Evolutionary conservation across 1,284 basidiomycete species (phyloP).

Genomic region (Microbotryomycetes sp.): DNA sequence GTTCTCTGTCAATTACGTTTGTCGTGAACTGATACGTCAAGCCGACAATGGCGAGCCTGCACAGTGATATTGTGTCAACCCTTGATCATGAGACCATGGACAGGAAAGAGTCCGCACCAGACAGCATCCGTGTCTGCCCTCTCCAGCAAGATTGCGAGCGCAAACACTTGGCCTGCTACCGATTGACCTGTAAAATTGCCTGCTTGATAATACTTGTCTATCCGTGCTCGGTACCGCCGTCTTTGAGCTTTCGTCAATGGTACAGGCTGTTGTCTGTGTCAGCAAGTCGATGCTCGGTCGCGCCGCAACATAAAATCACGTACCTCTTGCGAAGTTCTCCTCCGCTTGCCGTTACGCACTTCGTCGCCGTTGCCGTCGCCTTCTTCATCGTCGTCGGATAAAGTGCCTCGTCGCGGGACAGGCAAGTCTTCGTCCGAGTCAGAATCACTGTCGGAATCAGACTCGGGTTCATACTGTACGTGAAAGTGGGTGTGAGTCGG

Average conservation of each 20-base stretch:
- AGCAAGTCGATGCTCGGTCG: too few species aligned
- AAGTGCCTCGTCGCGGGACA: background rate
- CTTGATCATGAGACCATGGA: background rate
- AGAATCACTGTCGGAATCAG: conserved; percentile 52
- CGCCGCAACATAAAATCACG: too few species aligned
- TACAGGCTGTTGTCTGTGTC: conserved; percentile 32
- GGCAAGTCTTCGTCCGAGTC: conserved; percentile 40
- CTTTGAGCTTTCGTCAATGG: conserved; percentile 64
- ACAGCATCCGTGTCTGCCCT: conserved; percentile 87
- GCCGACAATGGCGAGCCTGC: conserved; percentile 85
- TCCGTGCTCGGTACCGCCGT: conserved; percentile 52
- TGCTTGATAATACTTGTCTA: conserved; percentile 74
- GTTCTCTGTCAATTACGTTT: conserved; percentile 74
- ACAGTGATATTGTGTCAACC: too few species aligned
- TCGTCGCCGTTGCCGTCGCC: conserved; percentile 36
- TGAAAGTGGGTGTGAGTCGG: too few species aligned
- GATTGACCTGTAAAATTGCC: conserved; percentile 87
- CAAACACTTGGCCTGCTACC: conserved; percentile 79
- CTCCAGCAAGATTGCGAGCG: conserved; percentile 80
- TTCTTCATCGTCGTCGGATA: conserved; percentile 44
- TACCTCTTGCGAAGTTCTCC: conserved; percentile 20
- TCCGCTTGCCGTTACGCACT: conserved; percentile 26
- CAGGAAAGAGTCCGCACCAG: too few species aligned
- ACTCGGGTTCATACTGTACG: conserved; percentile 61
- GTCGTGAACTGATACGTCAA: conserved; percentile 88